Conservation (phyloP, 2,329 filamentous ascomycete genomes). For the Fusarium sp. region DNA sequence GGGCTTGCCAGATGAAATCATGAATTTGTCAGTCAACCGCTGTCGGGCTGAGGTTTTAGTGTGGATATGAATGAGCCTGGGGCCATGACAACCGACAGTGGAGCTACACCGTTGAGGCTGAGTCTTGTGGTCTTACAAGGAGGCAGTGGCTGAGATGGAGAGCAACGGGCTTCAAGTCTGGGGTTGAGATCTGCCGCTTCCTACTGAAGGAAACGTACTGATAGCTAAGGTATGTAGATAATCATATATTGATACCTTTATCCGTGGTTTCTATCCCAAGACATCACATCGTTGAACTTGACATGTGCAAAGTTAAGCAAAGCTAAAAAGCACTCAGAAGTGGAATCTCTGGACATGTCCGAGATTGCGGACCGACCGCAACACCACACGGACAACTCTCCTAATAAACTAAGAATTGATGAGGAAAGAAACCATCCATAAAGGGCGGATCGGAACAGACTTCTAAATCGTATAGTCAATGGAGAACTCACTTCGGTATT, state of each 20-base stretch:
- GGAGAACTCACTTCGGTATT: background rate
- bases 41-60: slow-evolving; percentile 32
- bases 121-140: background rate
- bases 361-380: slow-evolving; percentile 30
- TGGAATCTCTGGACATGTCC: slow-evolving; percentile 27
- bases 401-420: slow-evolving; percentile 6
- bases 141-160: slow-evolving; percentile 6
- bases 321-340: slow-evolving; percentile 7
- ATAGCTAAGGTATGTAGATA: slow-evolving; percentile 1
- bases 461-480: background rate
- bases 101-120: slow-evolving; percentile 16
- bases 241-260: background rate
- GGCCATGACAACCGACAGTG: slow-evolving; percentile 18
- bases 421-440: background rate
- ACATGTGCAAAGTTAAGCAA: background rate
- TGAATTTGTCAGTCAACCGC: slow-evolving; percentile 27
- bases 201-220: background rate
- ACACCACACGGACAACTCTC: slow-evolving; percentile 17
- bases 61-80: slow-evolving; percentile 24
- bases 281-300: background rate
- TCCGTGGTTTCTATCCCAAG: slow-evolving; percentile 3
- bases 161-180: slow-evolving; percentile 4
- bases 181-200: slow-evolving; percentile 6
- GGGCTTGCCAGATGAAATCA: slow-evolving; percentile 32
- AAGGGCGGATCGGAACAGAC: background rate